These are phyloP conservation scores for Nicotiana undulata DNA, from an alignment of 257 asterid species.

Conservation along the genomic window DNA sequence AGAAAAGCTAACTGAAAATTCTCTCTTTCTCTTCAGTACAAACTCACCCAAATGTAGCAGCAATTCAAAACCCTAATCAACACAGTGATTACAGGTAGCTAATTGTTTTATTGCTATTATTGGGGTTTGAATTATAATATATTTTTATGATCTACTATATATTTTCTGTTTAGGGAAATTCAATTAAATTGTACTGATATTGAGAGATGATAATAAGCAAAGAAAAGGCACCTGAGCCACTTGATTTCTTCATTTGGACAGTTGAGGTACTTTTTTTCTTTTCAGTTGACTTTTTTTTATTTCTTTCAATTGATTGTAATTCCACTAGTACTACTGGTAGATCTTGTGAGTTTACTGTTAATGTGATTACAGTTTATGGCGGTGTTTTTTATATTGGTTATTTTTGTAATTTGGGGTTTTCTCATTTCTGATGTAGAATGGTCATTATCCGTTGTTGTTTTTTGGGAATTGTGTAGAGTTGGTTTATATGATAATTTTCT, in stretches of 20 bases:
- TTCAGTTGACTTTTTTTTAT: neutral
- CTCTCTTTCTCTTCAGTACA: neutral
- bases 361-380: neutral
- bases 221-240: neutral
- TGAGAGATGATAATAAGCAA: conserved; percentile 10
- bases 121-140: neutral
- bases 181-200: neutral
- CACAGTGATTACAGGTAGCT: neutral
- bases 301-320: neutral
- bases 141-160: neutral
- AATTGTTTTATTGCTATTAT: neutral
- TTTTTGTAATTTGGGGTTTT: neutral
- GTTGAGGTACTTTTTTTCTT: neutral
- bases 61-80: neutral
- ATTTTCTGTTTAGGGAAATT: neutral
- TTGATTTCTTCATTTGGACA: conserved; percentile 9
- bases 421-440: neutral
- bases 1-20: neutral
- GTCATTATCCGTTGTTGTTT: neutral
- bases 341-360: neutral
- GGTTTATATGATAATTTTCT: neutral
- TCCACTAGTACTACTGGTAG: neutral
- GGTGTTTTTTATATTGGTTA: neutral
- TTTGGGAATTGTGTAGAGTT: neutral
- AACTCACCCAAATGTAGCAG: neutral